Evolutionary conservation across 768 basidiomycete genomes (phyloP).

Genomic region (Tulasnella sp.): DNA sequence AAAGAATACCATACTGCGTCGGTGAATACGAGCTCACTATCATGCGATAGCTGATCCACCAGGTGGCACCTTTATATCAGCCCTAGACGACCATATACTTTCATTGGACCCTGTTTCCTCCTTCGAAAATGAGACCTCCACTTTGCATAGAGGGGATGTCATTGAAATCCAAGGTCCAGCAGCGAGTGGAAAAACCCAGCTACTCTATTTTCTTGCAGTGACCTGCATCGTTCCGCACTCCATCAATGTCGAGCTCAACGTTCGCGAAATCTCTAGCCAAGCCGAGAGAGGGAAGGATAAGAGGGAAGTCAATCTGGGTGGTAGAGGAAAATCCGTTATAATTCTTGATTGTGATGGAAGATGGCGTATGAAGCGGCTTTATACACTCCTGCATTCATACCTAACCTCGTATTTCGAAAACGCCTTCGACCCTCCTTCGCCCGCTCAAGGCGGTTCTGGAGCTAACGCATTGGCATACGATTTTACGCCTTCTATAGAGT

Average conservation of each 20-base stretch:
- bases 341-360: constrained; percentile 58
- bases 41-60: constrained; percentile 17
- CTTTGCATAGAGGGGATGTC: constrained; percentile 44
- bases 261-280: not conserved
- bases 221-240: constrained; percentile 42
- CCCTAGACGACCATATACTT: constrained; percentile 20
- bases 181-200: constrained; percentile 62
- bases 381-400: constrained; percentile 38
- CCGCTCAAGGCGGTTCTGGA: not conserved
- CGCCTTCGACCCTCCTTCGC: not conserved
- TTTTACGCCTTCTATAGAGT: constrained; percentile 17
- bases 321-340: constrained; percentile 52
- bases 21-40: no score
- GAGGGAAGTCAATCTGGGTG: constrained; percentile 30
- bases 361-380: constrained; percentile 47
- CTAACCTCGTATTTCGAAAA: constrained; percentile 23
- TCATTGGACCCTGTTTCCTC: constrained; percentile 4
- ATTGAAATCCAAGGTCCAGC: constrained; percentile 67
- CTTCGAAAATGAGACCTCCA: constrained; percentile 16
- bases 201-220: constrained; percentile 53
- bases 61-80: constrained; percentile 19
- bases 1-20: no score
- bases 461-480: not conserved
- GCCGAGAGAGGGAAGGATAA: constrained; percentile 20
- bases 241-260: constrained; percentile 10